Evolutionary conservation across 257 asterid genomes (phyloP).

Genomic region (Solanum gracilifrons): DNA sequence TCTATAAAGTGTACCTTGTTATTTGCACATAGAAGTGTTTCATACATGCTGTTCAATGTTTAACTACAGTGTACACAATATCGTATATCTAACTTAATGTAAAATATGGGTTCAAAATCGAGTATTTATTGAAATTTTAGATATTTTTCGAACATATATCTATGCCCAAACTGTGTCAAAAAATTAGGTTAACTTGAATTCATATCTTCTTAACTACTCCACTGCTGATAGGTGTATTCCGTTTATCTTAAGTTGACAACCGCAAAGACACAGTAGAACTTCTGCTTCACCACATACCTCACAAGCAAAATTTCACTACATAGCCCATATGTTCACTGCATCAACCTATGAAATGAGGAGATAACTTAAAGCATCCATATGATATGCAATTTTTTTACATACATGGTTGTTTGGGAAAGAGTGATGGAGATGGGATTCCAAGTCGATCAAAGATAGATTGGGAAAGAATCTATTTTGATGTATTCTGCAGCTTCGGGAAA

Average conservation of each 20-base stretch:
- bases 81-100: neutral
- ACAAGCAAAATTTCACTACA: neutral
- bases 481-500: constrained; percentile 18
- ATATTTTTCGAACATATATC: neutral
- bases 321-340: neutral
- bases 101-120: neutral
- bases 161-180: neutral
- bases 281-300: neutral
- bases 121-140: neutral
- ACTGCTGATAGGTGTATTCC: neutral
- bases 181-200: neutral
- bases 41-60: neutral
- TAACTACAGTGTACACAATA: neutral
- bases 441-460: neutral
- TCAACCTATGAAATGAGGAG: neutral
- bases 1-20: neutral
- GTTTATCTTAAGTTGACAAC: neutral
- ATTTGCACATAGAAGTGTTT: neutral
- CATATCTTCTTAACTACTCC: neutral
- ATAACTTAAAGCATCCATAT: neutral
- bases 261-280: neutral
- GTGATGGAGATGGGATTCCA: neutral
- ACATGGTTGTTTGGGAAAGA: neutral
- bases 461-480: neutral
- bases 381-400: neutral